Evolutionary conservation across 352 stramenopile species (phyloP), one percentile per base, ranked within the genome.

Genomic region (Globisporangium cylindrosporum): DNA sequence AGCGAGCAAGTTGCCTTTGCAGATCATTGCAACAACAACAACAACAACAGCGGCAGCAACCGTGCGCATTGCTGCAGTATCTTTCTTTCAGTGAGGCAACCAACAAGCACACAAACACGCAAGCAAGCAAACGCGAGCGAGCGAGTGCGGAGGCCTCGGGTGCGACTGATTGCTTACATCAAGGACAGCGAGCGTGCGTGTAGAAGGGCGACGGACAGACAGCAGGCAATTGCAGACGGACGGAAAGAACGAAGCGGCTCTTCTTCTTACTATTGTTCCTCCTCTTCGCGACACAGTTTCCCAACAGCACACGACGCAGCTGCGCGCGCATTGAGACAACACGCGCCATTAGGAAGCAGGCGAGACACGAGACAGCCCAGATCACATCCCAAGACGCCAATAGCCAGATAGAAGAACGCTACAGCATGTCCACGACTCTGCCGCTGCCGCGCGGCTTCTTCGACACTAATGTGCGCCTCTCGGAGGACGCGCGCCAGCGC

Each of bases 401-500:
- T 49, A 8, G 12, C 4, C 14, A 49, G 41, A n/a, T n/a, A 20
- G 41, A 8, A 48, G 41, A n/a, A 48, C 41, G 41, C 6, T 38
- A 10, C 24, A 62, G 27, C 43, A 82, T 80, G 84, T 84, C 84
- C 59, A 82, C 79, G 32, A 84, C 84, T 59, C 63, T 94, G 59
- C 85, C 87, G 65, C 81, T 93, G 59, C 83, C 87, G 49, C 83
- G 80, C 55, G 82, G 79, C 55, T 94, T 92, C 72, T 94, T 94
- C 71, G 81, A 88, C 61, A 82, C 84, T 58, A 89, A 81, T 54
- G 63, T 77, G 59, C 78, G 72, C 43, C 77, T 92, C 60, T 88
- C 82, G 20, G 87, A 94, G 62, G 84, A 91, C 55, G 77, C 81
- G 74, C 84, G 85, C 7, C 80, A 76, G 10, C 82, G 91, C 66